Conservation (phyloP, 164 flowering plant genomes). For the Dillenia suffruticosa region DNA sequence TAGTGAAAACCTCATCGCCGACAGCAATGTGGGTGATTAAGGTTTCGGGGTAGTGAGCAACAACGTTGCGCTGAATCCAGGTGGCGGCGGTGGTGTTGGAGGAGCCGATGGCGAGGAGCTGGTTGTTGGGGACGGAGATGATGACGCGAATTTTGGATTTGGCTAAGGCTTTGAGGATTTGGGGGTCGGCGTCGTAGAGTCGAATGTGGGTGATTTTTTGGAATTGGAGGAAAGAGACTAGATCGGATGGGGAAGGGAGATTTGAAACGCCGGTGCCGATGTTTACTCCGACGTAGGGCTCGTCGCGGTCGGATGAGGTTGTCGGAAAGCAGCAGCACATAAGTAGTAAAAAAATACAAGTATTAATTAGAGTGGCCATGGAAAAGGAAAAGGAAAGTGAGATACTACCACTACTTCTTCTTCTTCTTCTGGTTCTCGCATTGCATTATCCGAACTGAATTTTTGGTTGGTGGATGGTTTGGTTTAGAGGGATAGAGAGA, state of each 20-base stretch:
- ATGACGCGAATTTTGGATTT: constrained; percentile 73
- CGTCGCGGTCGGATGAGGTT: constrained; percentile 8
- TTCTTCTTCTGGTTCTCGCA: too few species aligned
- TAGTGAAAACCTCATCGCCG: constrained; percentile 88
- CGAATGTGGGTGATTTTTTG: constrained; percentile 81
- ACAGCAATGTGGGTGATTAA: constrained; percentile 70
- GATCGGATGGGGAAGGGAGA: constrained; percentile 43
- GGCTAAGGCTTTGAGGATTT: constrained; percentile 65
- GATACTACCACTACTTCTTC: too few species aligned
- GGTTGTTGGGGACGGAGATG: constrained; percentile 88
- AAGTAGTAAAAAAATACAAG: too few species aligned
- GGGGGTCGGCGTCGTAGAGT: constrained; percentile 68
- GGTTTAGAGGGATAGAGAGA: too few species aligned
- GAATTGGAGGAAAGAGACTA: constrained; percentile 60
- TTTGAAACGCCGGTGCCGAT: constrained; percentile 79
- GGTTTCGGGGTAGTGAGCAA: constrained; percentile 68
- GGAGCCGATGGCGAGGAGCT: constrained; percentile 76
- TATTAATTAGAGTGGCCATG: too few species aligned
- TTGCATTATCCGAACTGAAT: too few species aligned
- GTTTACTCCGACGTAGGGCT: constrained; percentile 79
- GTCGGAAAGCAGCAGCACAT: too few species aligned
- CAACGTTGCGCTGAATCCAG: constrained; percentile 78
- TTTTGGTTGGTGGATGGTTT: too few species aligned
- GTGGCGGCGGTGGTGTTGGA: constrained; percentile 84
- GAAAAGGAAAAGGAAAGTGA: too few species aligned